Percentiles rank a stretch among this genome's conserved stretches.
These are phyloP conservation scores for Rhodosorus marinus DNA, from an alignment of 23 red algal species.

Conservation along the genomic window DNA sequence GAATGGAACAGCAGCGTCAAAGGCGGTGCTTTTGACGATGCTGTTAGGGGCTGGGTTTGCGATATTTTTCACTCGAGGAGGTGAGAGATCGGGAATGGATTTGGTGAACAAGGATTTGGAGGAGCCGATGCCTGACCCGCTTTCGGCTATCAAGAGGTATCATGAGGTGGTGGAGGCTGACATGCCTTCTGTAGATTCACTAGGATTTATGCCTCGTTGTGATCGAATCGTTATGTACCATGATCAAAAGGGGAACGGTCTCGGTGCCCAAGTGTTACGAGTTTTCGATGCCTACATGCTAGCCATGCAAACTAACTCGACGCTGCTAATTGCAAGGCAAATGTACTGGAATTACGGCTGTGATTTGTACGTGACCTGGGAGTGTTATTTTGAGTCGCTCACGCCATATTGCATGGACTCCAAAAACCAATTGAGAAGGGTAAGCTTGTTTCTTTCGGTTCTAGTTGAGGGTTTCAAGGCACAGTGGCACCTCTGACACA, in stretches of 20 bases:
- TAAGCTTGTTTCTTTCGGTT: not conserved
- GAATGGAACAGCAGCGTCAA: no score
- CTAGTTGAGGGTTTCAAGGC: not conserved
- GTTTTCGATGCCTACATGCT: conserved; percentile 16
- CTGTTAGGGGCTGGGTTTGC: no score
- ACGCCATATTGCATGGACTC: not conserved
- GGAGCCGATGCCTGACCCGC: not conserved
- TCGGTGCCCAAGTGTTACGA: conserved; percentile 52
- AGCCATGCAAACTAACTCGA: conserved; percentile 1
- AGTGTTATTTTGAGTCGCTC: conserved; percentile 36
- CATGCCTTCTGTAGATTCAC: not conserved
- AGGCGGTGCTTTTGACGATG: no score
- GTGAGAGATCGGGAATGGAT: not conserved
- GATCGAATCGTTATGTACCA: not conserved
- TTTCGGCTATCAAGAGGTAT: not conserved
- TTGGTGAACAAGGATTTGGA: not conserved
- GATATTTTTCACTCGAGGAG: no score
- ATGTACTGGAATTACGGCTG: conserved; percentile 63
- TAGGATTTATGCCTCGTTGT: not conserved
- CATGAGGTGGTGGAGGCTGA: not conserved
- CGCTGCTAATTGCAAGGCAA: not conserved
- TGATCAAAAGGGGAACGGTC: conserved; percentile 30
- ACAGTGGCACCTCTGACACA: not conserved
- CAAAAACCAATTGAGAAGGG: no score
- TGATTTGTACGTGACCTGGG: conserved; percentile 3